Evolutionary conservation across 805 yeast species (phyloP).

Genomic region (Priceomyces fermenticarens): DNA sequence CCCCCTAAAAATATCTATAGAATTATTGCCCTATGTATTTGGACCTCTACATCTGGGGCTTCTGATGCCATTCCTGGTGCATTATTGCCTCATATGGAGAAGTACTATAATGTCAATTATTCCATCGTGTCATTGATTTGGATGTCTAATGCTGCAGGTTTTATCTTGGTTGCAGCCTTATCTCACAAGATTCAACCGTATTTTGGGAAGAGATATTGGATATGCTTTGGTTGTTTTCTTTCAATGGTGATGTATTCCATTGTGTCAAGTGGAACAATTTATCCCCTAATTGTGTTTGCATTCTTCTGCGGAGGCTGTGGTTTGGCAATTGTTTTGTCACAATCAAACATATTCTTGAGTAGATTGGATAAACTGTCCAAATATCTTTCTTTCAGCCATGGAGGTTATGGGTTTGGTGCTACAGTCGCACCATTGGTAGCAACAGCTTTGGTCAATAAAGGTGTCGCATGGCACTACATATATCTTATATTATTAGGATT

Average conservation of each 20-base stretch:
- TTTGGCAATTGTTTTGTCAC: slow-evolving; percentile 46
- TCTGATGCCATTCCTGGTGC: slow-evolving; percentile 29
- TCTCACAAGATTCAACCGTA: slow-evolving; percentile 22
- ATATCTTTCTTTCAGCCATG: slow-evolving; percentile 63
- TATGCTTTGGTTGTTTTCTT: slow-evolving; percentile 30
- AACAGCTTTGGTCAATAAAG: slow-evolving; percentile 48
- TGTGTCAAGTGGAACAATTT: slow-evolving; percentile 45
- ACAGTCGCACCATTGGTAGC: slow-evolving; percentile 66
- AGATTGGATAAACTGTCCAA: slow-evolving; percentile 52
- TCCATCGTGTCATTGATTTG: slow-evolving; percentile 25
- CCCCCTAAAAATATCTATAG: slow-evolving; percentile 20
- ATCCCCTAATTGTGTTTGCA: slow-evolving; percentile 46
- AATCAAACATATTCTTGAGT: slow-evolving; percentile 50
- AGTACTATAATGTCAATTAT: slow-evolving; percentile 19
- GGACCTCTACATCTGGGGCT: slow-evolving; percentile 20
- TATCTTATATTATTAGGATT: slow-evolving; percentile 48
- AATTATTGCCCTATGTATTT: slow-evolving; percentile 13
- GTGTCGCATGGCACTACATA: slow-evolving; percentile 52
- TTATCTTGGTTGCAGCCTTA: slow-evolving; percentile 20
- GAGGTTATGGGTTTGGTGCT: slow-evolving; percentile 70
- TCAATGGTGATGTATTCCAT: slow-evolving; percentile 42
- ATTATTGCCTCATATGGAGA: slow-evolving; percentile 22
- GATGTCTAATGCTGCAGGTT: slow-evolving; percentile 26
- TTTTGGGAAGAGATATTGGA: slow-evolving; percentile 16
- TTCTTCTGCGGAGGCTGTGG: slow-evolving; percentile 60